Evolutionary conservation across 371 early-diverging fungal genomes (phyloP), one percentile per base, ranked within the genome.

Genomic region (Mucor velutinosus): DNA sequence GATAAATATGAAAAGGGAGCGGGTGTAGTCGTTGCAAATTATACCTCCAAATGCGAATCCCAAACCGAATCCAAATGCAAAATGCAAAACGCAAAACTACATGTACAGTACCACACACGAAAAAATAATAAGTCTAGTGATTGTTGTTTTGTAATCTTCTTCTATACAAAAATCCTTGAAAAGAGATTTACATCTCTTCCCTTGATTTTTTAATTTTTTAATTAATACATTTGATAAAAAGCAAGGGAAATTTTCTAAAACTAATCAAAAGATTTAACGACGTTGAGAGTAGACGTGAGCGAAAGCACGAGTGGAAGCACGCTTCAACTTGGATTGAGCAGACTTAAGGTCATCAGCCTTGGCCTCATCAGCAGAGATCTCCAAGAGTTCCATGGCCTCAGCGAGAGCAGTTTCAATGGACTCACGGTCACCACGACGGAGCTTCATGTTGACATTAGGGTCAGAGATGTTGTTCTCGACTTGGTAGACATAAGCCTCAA

Each of bases 321-420:
- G 89, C 88, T 98, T 94, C 70, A 98, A 88, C 87, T 96, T 95
- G 87, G 95, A 91, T 85, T 95, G 93, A 73, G 92, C 89, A 84
- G 90, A 83, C 79, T 89, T 91, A 79, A 90, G 88, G 77, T 92
- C 94, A 72, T 95, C 93, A 89, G 94, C 96, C 77, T 83, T 76
- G 66, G 89, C 91, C 71, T 90, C 91, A 68, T 87, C 91, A 83
- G 91, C 88, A 74, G 72, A 78, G 80, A 87, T 84, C 33, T 96
- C 96, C 79, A 96, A 82, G 69, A 86, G 88, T 85, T 95, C 95
- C 87, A 93, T 92, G 76, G 95, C 89, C 69, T 92, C 89, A 73
- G 90, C 77, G 64, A 95, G 88, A 74, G 95, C 90, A 72, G 92
- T 90, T 78, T 96, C 92, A 71, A 97, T 88, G 66, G 91, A 87